These are phyloP conservation scores for Plantago elongata DNA, from an alignment of 257 asterid genomes.

Conservation along the genomic window DNA sequence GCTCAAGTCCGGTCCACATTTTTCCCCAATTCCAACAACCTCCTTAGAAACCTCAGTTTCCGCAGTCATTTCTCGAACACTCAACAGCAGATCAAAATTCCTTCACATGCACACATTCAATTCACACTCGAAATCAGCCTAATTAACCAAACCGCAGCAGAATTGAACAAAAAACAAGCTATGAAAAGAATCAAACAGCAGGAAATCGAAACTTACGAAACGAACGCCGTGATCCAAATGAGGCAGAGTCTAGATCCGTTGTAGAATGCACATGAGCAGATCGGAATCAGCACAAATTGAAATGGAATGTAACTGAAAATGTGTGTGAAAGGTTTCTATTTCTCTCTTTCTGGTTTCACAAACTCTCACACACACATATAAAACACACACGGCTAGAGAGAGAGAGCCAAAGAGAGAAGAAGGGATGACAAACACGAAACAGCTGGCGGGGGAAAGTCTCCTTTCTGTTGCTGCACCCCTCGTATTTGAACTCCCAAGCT, in stretches of 20 bases:
- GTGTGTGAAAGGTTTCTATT: background rate
- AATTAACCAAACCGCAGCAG: background rate
- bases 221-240: constrained; percentile 26
- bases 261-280: constrained; percentile 21
- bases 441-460: constrained; percentile 10
- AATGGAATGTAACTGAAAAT: background rate
- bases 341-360: background rate
- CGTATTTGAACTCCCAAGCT: background rate
- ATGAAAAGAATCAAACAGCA: background rate
- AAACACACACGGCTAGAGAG: background rate
- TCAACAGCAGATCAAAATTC: constrained; percentile 20
- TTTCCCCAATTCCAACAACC: constrained; percentile 27
- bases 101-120: constrained; percentile 18
- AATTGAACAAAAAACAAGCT: background rate
- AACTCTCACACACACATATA: background rate
- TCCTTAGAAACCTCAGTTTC: constrained; percentile 33
- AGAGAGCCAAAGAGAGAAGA: constrained; percentile 2
- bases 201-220: constrained; percentile 24
- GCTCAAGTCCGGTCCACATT: constrained; percentile 30
- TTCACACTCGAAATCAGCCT: constrained; percentile 14
- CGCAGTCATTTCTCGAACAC: constrained; percentile 28
- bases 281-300: constrained; percentile 30
- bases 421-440: constrained; percentile 2
- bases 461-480: constrained; percentile 4
- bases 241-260: constrained; percentile 33